Evolutionary conservation across 169 alveolate species (phyloP).

Genomic region (Plasmodium blacklocki): DNA sequence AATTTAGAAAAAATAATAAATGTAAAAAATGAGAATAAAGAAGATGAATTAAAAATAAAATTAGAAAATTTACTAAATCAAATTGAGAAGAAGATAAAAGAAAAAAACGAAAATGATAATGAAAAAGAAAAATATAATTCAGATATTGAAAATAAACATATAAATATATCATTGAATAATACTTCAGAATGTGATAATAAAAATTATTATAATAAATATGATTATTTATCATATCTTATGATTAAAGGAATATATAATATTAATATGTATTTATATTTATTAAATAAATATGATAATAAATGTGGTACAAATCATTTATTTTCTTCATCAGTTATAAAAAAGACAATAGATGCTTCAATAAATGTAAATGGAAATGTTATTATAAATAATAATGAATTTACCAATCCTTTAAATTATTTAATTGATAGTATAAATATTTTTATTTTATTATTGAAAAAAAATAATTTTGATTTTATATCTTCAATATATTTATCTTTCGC

Average conservation of each 20-base stretch:
- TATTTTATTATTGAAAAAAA: conserved; percentile 30
- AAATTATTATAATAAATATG: neutral
- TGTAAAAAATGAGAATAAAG: conserved; percentile 42
- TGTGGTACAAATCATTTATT: conserved; percentile 1
- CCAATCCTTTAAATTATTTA: conserved; percentile 59
- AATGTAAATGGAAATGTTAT: neutral
- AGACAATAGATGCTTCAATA: neutral
- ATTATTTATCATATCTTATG: conserved; percentile 32
- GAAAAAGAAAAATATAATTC: neutral
- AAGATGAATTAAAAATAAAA: conserved; percentile 70
- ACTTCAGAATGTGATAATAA: neutral
- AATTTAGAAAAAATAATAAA: conserved; percentile 49
- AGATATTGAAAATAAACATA: neutral
- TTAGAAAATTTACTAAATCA: conserved; percentile 65
- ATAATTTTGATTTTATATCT: conserved; percentile 75
- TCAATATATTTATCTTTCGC: conserved; percentile 64
- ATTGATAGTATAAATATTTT: conserved; percentile 62
- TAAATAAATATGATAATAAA: conserved; percentile 68
- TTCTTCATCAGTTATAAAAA: neutral
- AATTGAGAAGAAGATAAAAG: conserved; percentile 39
- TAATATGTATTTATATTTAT: conserved; percentile 31
- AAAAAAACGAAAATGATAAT: neutral
- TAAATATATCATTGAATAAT: neutral
- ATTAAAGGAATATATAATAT: conserved; percentile 56
- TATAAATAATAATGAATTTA: conserved; percentile 21